Conservation (phyloP, 331 rosid species). For the Quercus tomentella region DNA sequence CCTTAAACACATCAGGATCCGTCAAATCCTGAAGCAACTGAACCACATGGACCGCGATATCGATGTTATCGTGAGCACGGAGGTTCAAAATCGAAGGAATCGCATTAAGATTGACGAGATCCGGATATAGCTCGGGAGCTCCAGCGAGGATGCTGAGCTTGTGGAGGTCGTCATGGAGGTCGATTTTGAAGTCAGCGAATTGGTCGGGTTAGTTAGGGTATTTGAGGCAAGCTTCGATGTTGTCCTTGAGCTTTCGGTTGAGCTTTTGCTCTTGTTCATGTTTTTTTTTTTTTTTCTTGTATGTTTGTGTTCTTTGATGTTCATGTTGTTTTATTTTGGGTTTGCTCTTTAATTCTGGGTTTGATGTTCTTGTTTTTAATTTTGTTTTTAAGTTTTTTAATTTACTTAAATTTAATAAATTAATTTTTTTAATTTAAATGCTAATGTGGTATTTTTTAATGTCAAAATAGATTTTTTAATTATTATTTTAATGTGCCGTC, state of each 20-base stretch:
- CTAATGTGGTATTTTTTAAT: too few species aligned
- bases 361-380: too few species aligned
- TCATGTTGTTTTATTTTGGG: too few species aligned
- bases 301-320: too few species aligned
- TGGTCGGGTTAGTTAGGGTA: slow-evolving; percentile 80
- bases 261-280: neutral
- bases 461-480: too few species aligned
- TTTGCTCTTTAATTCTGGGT: too few species aligned
- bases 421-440: too few species aligned
- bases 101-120: slow-evolving; percentile 63
- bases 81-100: slow-evolving; percentile 52
- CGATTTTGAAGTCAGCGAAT: slow-evolving; percentile 81
- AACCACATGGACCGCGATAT: slow-evolving; percentile 75
- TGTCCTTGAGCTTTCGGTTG: slow-evolving; percentile 58
- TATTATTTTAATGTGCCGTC: too few species aligned
- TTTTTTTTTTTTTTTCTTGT: too few species aligned
- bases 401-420: too few species aligned
- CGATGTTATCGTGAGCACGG: slow-evolving; percentile 46
- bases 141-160: slow-evolving; percentile 81
- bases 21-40: slow-evolving; percentile 77
- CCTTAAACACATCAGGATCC: slow-evolving; percentile 73
- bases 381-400: too few species aligned
- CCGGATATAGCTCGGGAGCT: slow-evolving; percentile 80
- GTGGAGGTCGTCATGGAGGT: slow-evolving; percentile 86
- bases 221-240: slow-evolving; percentile 85